Conservation (phyloP, 345 rosid genomes). For the Arabidopsis arenosa region DNA sequence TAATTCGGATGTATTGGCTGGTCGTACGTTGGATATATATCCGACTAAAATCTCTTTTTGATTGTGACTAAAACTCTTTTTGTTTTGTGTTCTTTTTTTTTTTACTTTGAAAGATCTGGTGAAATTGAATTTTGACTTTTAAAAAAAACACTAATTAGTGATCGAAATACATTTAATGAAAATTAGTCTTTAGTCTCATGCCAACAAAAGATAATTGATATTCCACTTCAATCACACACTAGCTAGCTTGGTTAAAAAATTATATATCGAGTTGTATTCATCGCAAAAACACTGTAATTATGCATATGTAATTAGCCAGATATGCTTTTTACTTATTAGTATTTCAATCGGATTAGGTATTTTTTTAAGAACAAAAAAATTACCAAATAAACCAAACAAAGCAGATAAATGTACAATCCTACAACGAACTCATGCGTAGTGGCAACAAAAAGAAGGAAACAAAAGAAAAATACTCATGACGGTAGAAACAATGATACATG, state of each 20-base stretch:
- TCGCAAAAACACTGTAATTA: background rate
- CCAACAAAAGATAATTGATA: background rate
- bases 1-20: conserved; percentile 2
- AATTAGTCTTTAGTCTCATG: background rate
- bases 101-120: background rate
- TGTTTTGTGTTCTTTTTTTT: background rate
- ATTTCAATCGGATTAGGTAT: background rate
- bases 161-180: background rate
- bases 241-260: conserved; percentile 4
- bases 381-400: conserved; percentile 10
- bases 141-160: background rate
- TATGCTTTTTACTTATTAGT: conserved; percentile 7
- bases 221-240: background rate
- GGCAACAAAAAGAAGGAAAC: background rate
- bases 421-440: conserved; percentile 9
- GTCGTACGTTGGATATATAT: conserved; percentile 11
- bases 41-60: background rate
- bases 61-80: background rate
- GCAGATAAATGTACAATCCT: background rate
- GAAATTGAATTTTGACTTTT: background rate
- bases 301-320: background rate
- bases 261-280: background rate
- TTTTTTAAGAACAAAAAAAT: background rate
- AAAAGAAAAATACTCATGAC: conserved; percentile 6
- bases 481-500: conserved; percentile 37